These are phyloP conservation scores for Lophiotrema nucula DNA, from an alignment of 495 filamentous ascomycete species.

Conservation along the genomic window DNA sequence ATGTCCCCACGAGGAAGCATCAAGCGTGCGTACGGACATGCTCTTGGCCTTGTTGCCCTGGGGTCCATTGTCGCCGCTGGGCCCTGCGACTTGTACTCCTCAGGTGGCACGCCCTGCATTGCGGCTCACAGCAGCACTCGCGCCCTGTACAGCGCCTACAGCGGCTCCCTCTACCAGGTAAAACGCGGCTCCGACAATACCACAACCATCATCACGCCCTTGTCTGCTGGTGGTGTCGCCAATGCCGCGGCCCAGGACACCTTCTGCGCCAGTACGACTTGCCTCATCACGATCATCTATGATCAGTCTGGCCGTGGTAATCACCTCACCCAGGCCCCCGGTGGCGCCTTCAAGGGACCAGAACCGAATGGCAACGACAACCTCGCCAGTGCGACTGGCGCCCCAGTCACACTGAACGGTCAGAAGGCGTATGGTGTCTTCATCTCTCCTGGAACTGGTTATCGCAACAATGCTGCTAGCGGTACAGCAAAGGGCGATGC, in stretches of 20 bases:
- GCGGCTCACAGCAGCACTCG: constrained; percentile 61
- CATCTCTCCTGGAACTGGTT: constrained; percentile 55
- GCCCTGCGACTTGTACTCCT: constrained; percentile 57
- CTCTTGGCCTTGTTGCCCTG: no score
- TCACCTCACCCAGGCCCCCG: constrained; percentile 57
- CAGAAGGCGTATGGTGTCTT: constrained; percentile 61
- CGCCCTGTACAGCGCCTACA: constrained; percentile 54
- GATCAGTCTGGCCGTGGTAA: constrained; percentile 60
- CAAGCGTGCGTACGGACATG: no score
- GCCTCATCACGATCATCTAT: constrained; percentile 59
- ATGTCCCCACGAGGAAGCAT: no score
- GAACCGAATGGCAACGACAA: constrained; percentile 56
- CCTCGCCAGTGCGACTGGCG: constrained; percentile 54
- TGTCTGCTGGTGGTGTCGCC: constrained; percentile 55
- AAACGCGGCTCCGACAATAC: constrained; percentile 51
- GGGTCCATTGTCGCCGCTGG: constrained; percentile 49
- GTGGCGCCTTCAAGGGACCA: constrained; percentile 53
- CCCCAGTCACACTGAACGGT: constrained; percentile 57
- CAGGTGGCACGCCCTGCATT: constrained; percentile 54
- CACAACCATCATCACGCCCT: constrained; percentile 49
- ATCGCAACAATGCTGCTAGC: constrained; percentile 51
- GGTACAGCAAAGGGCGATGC: constrained; percentile 54
- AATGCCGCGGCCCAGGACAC: constrained; percentile 56
- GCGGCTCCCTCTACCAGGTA: constrained; percentile 56
- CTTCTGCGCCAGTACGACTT: constrained; percentile 58